These are phyloP conservation scores for Conticribra guillardii DNA, from an alignment of 108 stramenopile genomes.

Conservation along the genomic window DNA sequence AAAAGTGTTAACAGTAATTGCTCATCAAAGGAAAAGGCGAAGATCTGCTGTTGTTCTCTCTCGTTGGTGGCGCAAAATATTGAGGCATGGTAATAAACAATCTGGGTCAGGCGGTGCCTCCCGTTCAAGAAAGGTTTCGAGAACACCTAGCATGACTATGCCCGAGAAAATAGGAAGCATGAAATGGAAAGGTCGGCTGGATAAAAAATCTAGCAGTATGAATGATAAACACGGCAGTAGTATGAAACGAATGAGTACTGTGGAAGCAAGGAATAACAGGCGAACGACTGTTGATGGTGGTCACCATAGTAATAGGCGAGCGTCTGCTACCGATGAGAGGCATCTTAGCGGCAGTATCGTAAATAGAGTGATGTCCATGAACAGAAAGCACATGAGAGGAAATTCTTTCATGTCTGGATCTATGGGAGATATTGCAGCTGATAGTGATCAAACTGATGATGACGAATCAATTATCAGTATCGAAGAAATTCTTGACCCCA, in stretches of 20 bases:
- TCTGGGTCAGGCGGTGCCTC: too few relatives aligned
- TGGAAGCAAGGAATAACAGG: neutral
- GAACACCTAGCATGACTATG: too few relatives aligned
- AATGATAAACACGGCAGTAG: neutral
- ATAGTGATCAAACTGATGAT: slow-evolving; percentile 15
- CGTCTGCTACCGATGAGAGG: too few relatives aligned
- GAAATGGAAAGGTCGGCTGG: too few relatives aligned
- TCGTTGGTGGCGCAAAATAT: slow-evolving; percentile 37
- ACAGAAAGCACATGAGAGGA: slow-evolving; percentile 2
- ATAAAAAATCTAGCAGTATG: slow-evolving; percentile 14
- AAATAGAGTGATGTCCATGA: slow-evolving; percentile 27
- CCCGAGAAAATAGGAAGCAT: too few relatives aligned
- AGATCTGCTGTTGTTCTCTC: slow-evolving; percentile 28
- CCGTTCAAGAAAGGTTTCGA: too few relatives aligned
- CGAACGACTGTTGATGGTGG: neutral
- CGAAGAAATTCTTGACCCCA: neutral
- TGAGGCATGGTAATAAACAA: neutral
- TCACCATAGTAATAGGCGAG: too few relatives aligned
- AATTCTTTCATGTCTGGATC: slow-evolving; percentile 17
- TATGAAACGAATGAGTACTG: neutral
- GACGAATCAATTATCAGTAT: slow-evolving; percentile 24
- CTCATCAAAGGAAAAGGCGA: slow-evolving; percentile 33
- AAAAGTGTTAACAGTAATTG: slow-evolving; percentile 12
- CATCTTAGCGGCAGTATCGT: slow-evolving; percentile 6
- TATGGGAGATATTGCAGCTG: slow-evolving; percentile 22